Evolutionary conservation across 2,329 filamentous ascomycete species (phyloP), one percentile per base, ranked within the genome.

Genomic region (Diaporthe ilicicola): DNA sequence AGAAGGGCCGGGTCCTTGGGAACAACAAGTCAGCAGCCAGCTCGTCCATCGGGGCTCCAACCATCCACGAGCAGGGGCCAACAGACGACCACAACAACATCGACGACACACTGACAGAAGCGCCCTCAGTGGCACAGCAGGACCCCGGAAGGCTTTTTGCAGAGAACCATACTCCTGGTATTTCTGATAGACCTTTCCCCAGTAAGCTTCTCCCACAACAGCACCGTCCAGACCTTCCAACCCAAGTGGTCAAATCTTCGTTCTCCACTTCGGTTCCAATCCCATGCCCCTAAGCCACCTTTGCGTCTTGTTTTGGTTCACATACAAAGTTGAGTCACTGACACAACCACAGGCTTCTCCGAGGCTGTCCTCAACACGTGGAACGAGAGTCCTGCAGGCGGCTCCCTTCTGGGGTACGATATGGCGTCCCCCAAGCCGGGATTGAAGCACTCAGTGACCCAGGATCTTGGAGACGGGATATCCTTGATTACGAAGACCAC

Each of bases 341-440:
- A 74, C 15, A 42, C 3, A 10, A 19, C 17, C 5, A 10, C 39
- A 72, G 72, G 53, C 29, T 54, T 72, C 13, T 54, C 70, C 80
- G 86, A 85, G 65, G 86, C 86, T 5, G 80, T 83, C 3, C 76
- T 84, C 39, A 86, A 85, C 0, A 84, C 80, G 73, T 82, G 82
- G 78, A 85, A 84, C 24, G 80, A 82, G 22, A 76, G 75, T 50
- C 72, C 74, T 42, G 70, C 72, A 12, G 64, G 70, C 8, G 71
- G 69, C 22, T 72, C 72, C 12, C 68, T 71, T 39, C 67, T 72
- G 5, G 71, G 69, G 17, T 74, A 68, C 42, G 72, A 67, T 54
- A 73, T 71, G 67, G 67, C 71, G 17, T 65, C 56, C 22, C 68
- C 70, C 6, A 67, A 72, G 70, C 54, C 76, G 76, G 73, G 71